Base-by-base conservation (phyloP, 169 alveolate genomes). In the Sarcocystis neurona region DNA sequence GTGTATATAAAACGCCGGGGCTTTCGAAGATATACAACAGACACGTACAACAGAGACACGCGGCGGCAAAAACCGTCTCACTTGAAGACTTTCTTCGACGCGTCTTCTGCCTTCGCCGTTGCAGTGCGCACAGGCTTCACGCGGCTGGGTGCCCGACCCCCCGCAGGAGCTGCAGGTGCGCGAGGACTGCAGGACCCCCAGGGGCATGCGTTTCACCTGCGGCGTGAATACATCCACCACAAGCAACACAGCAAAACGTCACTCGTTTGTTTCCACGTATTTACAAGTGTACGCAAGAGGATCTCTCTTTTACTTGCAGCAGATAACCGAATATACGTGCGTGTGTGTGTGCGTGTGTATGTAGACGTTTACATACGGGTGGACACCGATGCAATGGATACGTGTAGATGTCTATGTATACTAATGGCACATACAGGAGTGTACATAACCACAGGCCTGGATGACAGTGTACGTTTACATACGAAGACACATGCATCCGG, bases 101-200 rank as follows among this genome's bases (percentile, higher is more conserved):
- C 32, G 6, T 4, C 20, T 30, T 6, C 82, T n/a, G 47, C 82
- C 82, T 4, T 30, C 34, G 56, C 82, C 82, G 41, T 12, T 37
- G 27, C 82, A 72, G 34, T 72, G 10, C 30, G 82, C 34, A 56
- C 82, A 72, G 53, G 12, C 58, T 0, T 10, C 58, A 6, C 82
- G 82, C 82, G 47, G 27, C 23, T 72, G 58, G 10, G 10, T 32
- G 5, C 82, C 82, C 18, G 43, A 39, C n/a, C 82, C 82, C 5
- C 82, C 43, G 18, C 82, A 72, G 8, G 50, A 4, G 34, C 18
- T n/a, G 34, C 82, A 72, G 10, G 82, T 72, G 34, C 27, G 53
- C 47, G 82, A 72, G 6, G 82, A 5, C 27, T 53, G 34, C 56
- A 72, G 82, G 23, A 39, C 32, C 34, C 82, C 82, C 82, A 72